Base-by-base conservation (phyloP, 495 filamentous ascomycete genomes). In the Hypomontagnella submonticulosa region DNA sequence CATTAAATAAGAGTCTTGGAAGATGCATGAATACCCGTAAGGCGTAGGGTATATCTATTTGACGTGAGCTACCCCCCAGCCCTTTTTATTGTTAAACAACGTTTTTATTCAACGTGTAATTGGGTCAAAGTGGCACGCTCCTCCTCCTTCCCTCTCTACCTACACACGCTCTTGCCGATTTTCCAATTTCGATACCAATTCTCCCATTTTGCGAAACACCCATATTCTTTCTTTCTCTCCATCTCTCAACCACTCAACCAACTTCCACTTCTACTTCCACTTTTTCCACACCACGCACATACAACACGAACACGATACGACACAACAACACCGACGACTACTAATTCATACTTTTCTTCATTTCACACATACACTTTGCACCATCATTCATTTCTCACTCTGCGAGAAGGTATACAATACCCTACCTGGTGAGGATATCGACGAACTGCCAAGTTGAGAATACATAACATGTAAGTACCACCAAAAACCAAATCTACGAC, bases 121-220 rank as follows among this genome's bases (percentile, higher is more conserved):
- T 55, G 52, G 41, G 18, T 44, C 66, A 64, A n/a, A n/a, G 66
- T 64, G 60, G 50, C 66, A 69, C 60, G 56, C 55, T 69, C 52
- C 41, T 69, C 52, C 41, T 54, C 44, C 27, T 20, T 55, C 52
- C n/a, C 23, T 30, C 41, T 54, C 49, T 53, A 23, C 4, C 11
- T 19, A 50, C 18, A 16, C 36, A 20, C 15, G 23, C 41, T 42
- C 47, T 47, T 33, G 8, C 27, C 57, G 18, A 52, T 11, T 23
- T 23, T 13, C 6, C 4, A 42, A 30, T 43, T 33, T 8, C 18
- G 12, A 23, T 13, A 23, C 34, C 20, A 40, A 38, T 38, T 23
- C 42, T 47, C 40, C 32, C 53, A 19, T 42, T 20, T 33, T 51
- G 50, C 49, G 47, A 49, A 16, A 42, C 16, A 49, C 23, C 40